Base-by-base conservation (phyloP, 371 early-diverging fungal species). In the Batkoa obscura region DNA sequence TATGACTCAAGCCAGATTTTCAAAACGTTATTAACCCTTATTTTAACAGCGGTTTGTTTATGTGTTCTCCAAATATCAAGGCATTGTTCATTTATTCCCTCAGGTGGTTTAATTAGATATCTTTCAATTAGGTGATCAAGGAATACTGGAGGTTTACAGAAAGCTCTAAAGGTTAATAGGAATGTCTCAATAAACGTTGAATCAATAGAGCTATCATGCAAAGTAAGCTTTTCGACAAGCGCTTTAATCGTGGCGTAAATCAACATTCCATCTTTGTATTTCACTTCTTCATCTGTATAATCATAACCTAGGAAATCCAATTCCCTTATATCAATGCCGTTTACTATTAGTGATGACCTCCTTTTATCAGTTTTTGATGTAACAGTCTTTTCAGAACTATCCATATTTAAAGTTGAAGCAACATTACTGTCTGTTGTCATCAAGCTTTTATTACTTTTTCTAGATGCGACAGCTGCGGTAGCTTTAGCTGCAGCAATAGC, bases 1-100 rank as follows among this genome's bases (percentile, higher is more conserved):
- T 83, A 83, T 48, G 72, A 71, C 58, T 92, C 92, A 3, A 95
- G 70, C 96, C 96, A 95, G 4, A 76, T 74, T 60, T 90, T 90
- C 63, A 91, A 79, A 6, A 91, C 78, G 63, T 90, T 91, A 65
- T 80, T 84, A 1, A 95, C 93, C n/a, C 76, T 75, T 53, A 91
- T 66, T 8, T 90, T 83, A 36, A 91, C 79, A 0, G 90, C 84
- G 37, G 76, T 84, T 46, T 81, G 70, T 63, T 94, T 92, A 63
- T 81, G 82, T 53, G 89, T 88, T 50, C 70, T 72, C 94, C 94
- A 95, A 1, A 74, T 64, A 10, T 72, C 73, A 8, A 77, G 51
- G 58, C 93, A 87, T 17, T 81, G 77, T 0, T 65, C 56, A 1
- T 64, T 66, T 47, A 95, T 60, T 23, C 74, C 78, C 0, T 66